phyloP scores from a whole-genome alignment of 306 rosid genomes.

The Geum urbanum region DNA sequence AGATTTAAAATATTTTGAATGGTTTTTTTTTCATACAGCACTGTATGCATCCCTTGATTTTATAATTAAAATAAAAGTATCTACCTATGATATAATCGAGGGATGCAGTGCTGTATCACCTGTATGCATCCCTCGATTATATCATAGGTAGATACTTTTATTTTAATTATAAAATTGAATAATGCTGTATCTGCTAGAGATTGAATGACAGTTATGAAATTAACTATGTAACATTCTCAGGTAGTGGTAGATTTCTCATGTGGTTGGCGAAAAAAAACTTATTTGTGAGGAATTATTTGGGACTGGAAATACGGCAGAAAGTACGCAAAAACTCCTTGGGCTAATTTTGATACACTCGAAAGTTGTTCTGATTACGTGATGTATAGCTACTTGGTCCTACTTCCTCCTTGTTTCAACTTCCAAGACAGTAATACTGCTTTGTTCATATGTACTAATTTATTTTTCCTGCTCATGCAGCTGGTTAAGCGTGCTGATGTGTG shows the following conservation, averaged over 20 bases:
- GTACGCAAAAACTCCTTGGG: slow-evolving; percentile 34
- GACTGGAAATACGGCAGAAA: slow-evolving; percentile 78
- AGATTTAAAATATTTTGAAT: background rate
- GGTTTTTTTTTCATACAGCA: background rate
- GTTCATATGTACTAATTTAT: slow-evolving; percentile 8
- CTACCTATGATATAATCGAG: background rate
- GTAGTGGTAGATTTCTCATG: slow-evolving; percentile 84
- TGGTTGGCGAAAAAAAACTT: slow-evolving; percentile 78
- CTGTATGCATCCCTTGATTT: background rate
- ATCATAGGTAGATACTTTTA: background rate
- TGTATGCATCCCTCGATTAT: background rate
- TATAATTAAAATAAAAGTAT: background rate
- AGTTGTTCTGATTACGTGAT: slow-evolving; percentile 15
- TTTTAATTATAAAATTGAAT: background rate
- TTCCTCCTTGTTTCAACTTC: slow-evolving; percentile 15
- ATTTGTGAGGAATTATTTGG: slow-evolving; percentile 65
- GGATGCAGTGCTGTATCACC: too few species aligned
- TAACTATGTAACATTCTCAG: slow-evolving; percentile 33
- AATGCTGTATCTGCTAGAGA: background rate
- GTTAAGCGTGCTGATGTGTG: slow-evolving; percentile 75
- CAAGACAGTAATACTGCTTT: background rate
- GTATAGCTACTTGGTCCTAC: slow-evolving; percentile 24
- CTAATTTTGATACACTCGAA: slow-evolving; percentile 22
- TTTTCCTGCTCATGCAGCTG: slow-evolving; percentile 49
- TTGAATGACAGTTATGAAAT: background rate